A percentile compares a stretch with the other conserved stretches of the same genome.
phyloP scores from a whole-genome alignment of 208 protist genomes.

The Trypanosoma cruzi region DNA sequence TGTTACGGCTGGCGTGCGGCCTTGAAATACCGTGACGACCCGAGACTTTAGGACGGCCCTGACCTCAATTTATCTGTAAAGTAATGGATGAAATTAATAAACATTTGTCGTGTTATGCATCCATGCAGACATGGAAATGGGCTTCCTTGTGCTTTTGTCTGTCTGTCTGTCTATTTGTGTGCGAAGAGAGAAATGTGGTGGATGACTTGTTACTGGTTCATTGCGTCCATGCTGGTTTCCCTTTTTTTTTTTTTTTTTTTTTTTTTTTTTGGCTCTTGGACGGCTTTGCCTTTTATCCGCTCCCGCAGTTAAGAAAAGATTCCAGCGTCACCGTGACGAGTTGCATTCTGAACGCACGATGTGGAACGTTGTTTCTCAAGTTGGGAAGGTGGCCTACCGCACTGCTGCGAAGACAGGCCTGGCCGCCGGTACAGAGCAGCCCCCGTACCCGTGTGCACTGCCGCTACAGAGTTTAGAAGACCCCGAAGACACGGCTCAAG shows the following conservation, averaged over 20 bases:
- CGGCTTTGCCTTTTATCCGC: background rate
- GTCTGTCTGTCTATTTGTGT: too few species aligned
- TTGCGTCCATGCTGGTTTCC: background rate
- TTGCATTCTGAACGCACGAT: slow-evolving; percentile 29
- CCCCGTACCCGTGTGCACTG: slow-evolving; percentile 85
- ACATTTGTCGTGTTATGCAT: background rate
- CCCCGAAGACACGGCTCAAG: slow-evolving; percentile 37
- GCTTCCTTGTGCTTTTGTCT: too few species aligned
- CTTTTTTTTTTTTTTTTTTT: background rate
- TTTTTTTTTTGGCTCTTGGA: background rate
- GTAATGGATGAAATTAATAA: background rate
- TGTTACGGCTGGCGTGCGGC: slow-evolving; percentile 73
- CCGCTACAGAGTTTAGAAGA: slow-evolving; percentile 63
- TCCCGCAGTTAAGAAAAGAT: background rate
- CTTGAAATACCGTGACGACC: slow-evolving; percentile 50
- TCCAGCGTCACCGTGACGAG: too few species aligned
- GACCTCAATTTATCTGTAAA: background rate
- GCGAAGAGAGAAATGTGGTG: background rate
- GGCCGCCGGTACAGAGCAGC: slow-evolving; percentile 70
- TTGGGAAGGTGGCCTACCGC: slow-evolving; percentile 77
- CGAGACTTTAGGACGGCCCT: background rate
- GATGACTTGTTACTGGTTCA: background rate
- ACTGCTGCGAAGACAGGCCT: slow-evolving; percentile 77
- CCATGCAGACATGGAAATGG: too few species aligned
- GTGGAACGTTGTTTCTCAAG: slow-evolving; percentile 65